Percentiles rank a stretch among this genome's conserved stretches.
phyloP scores from a whole-genome alignment of 140 eudicot genomes.

The Oenanthe javanica region DNA sequence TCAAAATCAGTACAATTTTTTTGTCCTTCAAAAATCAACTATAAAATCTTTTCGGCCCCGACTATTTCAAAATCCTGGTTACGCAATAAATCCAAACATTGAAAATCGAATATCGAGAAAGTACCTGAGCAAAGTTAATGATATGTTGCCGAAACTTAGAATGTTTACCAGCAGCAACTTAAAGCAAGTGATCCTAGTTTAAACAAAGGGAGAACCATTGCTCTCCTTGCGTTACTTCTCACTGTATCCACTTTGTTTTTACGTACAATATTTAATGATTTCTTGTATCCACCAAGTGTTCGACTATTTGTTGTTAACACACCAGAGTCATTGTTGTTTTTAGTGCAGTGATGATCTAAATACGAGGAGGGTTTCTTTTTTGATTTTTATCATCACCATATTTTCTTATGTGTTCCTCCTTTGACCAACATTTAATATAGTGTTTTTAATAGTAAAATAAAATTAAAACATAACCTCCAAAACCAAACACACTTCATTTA shows the following conservation, averaged over 20 bases:
- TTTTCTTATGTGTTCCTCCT: too few relatives aligned
- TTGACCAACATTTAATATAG: too few relatives aligned
- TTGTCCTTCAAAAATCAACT: too few relatives aligned
- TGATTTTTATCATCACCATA: too few relatives aligned
- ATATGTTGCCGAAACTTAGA: slow-evolving; percentile 33
- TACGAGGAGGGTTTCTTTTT: background rate
- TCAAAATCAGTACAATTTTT: too few relatives aligned
- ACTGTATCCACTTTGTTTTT: background rate
- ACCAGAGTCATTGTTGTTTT: background rate
- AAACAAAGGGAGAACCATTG: slow-evolving; percentile 26
- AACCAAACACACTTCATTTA: too few relatives aligned
- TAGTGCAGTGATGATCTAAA: background rate
- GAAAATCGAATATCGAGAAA: background rate
- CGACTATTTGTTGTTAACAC: background rate
- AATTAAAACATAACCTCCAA: too few relatives aligned
- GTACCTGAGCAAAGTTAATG: slow-evolving; percentile 43
- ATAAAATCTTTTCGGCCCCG: background rate
- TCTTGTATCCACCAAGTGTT: background rate
- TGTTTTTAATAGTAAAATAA: too few relatives aligned
- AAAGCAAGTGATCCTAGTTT: slow-evolving; percentile 37
- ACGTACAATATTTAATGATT: background rate
- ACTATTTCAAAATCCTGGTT: background rate
- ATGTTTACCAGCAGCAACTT: slow-evolving; percentile 27
- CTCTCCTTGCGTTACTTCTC: background rate
- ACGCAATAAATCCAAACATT: background rate